phyloP scores from a whole-genome alignment of 768 basidiomycete species.

The Crassisporium funariophilum region DNA sequence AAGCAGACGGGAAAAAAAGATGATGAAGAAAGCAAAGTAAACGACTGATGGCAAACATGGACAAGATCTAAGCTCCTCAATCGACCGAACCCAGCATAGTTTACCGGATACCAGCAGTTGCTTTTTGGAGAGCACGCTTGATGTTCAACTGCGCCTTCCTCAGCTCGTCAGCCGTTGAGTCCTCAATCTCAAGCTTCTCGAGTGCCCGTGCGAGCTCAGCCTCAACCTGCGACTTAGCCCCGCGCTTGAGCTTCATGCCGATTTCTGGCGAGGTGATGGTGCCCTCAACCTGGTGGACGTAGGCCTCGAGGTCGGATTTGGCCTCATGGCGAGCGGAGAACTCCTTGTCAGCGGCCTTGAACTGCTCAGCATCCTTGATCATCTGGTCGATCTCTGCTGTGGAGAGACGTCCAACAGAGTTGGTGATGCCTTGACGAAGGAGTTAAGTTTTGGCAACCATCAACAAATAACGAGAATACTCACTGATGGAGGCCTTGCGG shows the following conservation, averaged over 20 bases:
- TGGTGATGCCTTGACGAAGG: slow-evolving; percentile 78
- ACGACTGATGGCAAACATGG: slow-evolving; percentile 15
- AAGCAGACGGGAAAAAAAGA: slow-evolving; percentile 22
- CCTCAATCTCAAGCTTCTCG: slow-evolving; percentile 98
- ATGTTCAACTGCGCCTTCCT: slow-evolving; percentile 94
- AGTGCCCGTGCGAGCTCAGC: slow-evolving; percentile 96
- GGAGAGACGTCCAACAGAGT: slow-evolving; percentile 98
- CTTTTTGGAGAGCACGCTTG: slow-evolving; percentile 98
- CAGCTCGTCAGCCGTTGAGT: slow-evolving; percentile 90
- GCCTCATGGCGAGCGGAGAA: slow-evolving; percentile 98
- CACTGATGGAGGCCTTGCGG: slow-evolving; percentile 97
- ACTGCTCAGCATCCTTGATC: slow-evolving; percentile 99
- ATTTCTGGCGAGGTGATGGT: slow-evolving; percentile 97
- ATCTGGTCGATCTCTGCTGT: slow-evolving; percentile 98
- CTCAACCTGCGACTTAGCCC: slow-evolving; percentile 93
- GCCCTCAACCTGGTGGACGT: slow-evolving; percentile 95
- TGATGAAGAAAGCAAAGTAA: slow-evolving; percentile 19
- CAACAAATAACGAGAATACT: slow-evolving; percentile 30
- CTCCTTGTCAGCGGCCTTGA: slow-evolving; percentile 95
- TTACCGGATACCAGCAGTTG: slow-evolving; percentile 87
- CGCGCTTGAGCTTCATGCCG: slow-evolving; percentile 98
- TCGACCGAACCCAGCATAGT: slow-evolving; percentile 21
- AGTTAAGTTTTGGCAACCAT: slow-evolving; percentile 9
- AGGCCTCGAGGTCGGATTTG: slow-evolving; percentile 96
- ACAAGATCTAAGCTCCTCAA: slow-evolving; percentile 25